Base-by-base conservation (phyloP, 257 asterid species). In the Fraxinus quadrangulata region DNA sequence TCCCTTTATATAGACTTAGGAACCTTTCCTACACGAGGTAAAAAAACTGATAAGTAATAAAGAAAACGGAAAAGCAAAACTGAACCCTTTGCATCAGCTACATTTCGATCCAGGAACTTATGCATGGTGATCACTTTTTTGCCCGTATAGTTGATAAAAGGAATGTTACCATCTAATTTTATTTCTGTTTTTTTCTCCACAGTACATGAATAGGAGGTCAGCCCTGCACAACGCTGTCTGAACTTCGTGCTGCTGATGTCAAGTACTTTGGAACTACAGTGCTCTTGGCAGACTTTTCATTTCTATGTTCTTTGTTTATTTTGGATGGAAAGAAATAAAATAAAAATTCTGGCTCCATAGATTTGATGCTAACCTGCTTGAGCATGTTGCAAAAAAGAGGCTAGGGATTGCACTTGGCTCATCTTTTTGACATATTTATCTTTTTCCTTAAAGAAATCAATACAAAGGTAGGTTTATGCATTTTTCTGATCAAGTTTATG, bases 161-260 rank as follows among this genome's bases (percentile, higher is more conserved):
- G 47, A 7, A 23, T 28, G 26, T 72, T 39, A 13, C 63, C 73
- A 45, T 75, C 69, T 81, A 30, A 74, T 67, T 74, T 63, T 75
- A 37, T 65, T 24, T 17, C n/a, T 28, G 63, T 14, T 13, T 59
- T 63, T 49, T 49, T 19, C 61, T 79, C 36, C 66, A 80, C 90
- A 91, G 96, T 91, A 87, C 81, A 84, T 86, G 92, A 91, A 89
- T 12, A 33, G 84, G 84, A 84, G 83, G 79, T 72, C 89, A 81
- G 79, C 85, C 81, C 40, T 78, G 74, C 74, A 77, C 85, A 31
- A 31, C 73, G 70, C 76, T 78, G 24, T 74, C 84, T 71, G 84
- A 78, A 70, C 56, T 66, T 75, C 83, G 42, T 42, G 75, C 71
- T 80, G 75, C 89, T 71, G 76, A 65, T 66, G 59, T 73, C 37